These are phyloP conservation scores for Suhomyces ambrosiae DNA, from an alignment of 1,139 yeast genomes.

Conservation along the genomic window DNA sequence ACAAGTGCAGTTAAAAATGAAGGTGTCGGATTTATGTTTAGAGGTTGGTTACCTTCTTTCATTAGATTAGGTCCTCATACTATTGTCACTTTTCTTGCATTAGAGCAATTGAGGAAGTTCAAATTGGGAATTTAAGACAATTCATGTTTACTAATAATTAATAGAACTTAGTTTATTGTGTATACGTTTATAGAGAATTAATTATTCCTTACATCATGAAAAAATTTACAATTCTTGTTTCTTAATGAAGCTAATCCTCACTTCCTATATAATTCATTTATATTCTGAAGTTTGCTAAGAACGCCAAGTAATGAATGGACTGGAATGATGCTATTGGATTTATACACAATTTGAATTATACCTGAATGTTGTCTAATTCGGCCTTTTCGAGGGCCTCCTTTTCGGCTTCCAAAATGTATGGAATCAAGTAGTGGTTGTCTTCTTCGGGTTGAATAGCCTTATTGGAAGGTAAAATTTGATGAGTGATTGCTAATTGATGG, in stretches of 20 bases:
- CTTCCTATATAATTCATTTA: neutral
- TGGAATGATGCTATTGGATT: neutral
- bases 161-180: conserved; percentile 6
- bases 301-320: no score
- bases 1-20: conserved; percentile 61
- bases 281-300: neutral
- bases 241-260: neutral
- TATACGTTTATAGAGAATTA: conserved; percentile 3
- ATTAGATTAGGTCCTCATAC: conserved; percentile 89
- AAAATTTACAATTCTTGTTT: neutral
- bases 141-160: neutral
- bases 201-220: neutral
- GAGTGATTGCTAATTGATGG: conserved; percentile 82
- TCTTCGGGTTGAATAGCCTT: conserved; percentile 81
- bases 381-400: conserved; percentile 87
- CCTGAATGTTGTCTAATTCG: conserved; percentile 78
- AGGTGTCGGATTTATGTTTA: conserved; percentile 77
- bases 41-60: conserved; percentile 92
- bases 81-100: conserved; percentile 76
- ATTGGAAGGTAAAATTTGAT: conserved; percentile 79
- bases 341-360: conserved; percentile 18
- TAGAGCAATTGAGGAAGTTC: conserved; percentile 71
- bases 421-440: conserved; percentile 82
- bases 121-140: conserved; percentile 48
- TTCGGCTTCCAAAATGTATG: conserved; percentile 91